A percentile compares a stretch with the other conserved stretches of the same genome.
These are phyloP conservation scores for Collybia sp. DNA, from an alignment of 768 basidiomycete genomes.

Conservation along the genomic window DNA sequence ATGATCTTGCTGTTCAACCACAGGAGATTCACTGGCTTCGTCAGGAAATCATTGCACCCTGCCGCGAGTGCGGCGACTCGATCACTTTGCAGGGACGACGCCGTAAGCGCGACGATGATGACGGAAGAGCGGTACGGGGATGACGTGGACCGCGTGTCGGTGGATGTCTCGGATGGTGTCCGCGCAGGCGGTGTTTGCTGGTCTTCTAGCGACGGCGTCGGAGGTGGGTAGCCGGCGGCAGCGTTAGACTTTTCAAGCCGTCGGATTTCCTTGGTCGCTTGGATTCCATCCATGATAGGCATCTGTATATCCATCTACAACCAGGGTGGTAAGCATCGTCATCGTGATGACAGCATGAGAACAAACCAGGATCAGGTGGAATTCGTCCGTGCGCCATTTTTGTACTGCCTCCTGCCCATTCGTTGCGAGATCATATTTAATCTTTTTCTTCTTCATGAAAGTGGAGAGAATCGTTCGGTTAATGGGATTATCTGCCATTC, in stretches of 20 bases:
- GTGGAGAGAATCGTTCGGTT: conserved; percentile 97
- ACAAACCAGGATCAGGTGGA: conserved; percentile 89
- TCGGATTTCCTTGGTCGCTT: conserved; percentile 94
- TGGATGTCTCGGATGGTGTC: conserved; percentile 52
- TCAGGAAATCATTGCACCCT: conserved; percentile 98
- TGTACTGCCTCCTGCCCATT: conserved; percentile 95
- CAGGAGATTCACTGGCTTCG: conserved; percentile 90
- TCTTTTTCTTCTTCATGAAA: conserved; percentile 94
- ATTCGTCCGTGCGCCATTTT: conserved; percentile 90
- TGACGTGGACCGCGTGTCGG: conserved; percentile 40
- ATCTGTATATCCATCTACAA: conserved; percentile 98
- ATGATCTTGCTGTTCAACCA: conserved; percentile 99
- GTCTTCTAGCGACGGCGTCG: conserved; percentile 59
- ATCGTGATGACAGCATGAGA: conserved; percentile 1
- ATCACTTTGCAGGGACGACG: conserved; percentile 92
- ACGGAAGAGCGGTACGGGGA: conserved; percentile 88
- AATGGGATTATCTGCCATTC: conserved; percentile 84
- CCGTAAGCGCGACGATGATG: conserved; percentile 98
- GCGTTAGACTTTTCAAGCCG: conserved; percentile 70
- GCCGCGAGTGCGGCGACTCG: conserved; percentile 96
- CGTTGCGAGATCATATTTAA: conserved; percentile 91
- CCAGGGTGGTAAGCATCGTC: not conserved
- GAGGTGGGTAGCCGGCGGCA: conserved; percentile 61
- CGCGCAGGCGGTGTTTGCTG: conserved; percentile 17
- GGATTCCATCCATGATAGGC: conserved; percentile 98